These are phyloP conservation scores for Monosporozyma aquatica DNA, from an alignment of 805 yeast genomes.

Conservation along the genomic window DNA sequence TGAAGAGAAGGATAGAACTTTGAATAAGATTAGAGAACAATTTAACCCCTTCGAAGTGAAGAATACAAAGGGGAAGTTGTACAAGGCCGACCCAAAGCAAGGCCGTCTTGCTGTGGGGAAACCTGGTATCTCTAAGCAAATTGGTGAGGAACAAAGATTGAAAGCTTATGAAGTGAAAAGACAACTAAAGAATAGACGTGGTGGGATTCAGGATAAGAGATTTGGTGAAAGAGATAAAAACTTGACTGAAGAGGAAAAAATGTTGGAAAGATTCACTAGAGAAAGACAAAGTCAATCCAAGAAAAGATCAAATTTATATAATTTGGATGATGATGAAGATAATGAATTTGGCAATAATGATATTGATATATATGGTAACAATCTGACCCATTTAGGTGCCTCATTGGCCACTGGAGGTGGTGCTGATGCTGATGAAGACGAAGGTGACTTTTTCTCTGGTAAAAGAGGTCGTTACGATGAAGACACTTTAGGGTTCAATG, in stretches of 20 bases:
- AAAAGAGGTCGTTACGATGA: slow-evolving; percentile 30
- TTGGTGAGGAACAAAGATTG: slow-evolving; percentile 56
- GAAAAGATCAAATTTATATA: slow-evolving; percentile 52
- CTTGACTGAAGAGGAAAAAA: slow-evolving; percentile 81
- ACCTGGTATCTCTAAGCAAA: slow-evolving; percentile 61
- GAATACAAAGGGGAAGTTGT: slow-evolving; percentile 41
- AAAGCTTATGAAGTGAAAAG: slow-evolving; percentile 56
- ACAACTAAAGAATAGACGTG: slow-evolving; percentile 58
- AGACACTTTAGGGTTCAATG: slow-evolving; percentile 19
- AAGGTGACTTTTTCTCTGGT: slow-evolving; percentile 23
- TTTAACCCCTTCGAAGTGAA: slow-evolving; percentile 87
- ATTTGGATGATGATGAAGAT: slow-evolving; percentile 61
- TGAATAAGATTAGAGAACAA: slow-evolving; percentile 61
- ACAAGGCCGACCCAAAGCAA: slow-evolving; percentile 20
- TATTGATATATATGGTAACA: slow-evolving; percentile 31
- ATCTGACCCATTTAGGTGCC: slow-evolving; percentile 68
- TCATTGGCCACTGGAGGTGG: slow-evolving; percentile 45
- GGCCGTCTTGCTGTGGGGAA: slow-evolving; percentile 48
- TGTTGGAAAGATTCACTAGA: slow-evolving; percentile 88
- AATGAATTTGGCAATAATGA: slow-evolving; percentile 36
- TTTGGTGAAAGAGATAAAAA: slow-evolving; percentile 77
- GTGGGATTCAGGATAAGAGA: slow-evolving; percentile 75
- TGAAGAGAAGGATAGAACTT: slow-evolving; percentile 52
- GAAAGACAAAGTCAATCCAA: slow-evolving; percentile 62
- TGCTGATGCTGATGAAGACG: slow-evolving; percentile 33